Base-by-base conservation (phyloP, 805 yeast species). In the Saturnispora hagleri region DNA sequence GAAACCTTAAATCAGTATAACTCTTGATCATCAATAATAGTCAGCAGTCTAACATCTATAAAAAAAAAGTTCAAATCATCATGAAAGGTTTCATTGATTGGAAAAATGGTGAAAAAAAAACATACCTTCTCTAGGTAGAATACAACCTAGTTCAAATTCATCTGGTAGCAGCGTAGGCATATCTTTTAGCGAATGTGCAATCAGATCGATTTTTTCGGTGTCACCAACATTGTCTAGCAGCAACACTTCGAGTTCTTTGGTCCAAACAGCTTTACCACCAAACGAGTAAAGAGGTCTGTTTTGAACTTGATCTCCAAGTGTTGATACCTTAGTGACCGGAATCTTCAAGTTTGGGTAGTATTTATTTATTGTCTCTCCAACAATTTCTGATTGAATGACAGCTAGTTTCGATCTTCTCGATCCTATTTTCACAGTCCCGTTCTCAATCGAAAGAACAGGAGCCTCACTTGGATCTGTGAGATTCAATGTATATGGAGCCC, bases 221-320 rank as follows among this genome's bases (percentile, higher is more conserved):
- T 70, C 73, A 28, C 84, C 90, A 26, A 81, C 74, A 45, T 76
- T 73, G 57, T 85, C 75, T 40, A 91, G 71, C 48, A 90, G 69
- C 47, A 89, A 70, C 24, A 82, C 82, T 69, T 93, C 99, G 52
- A 93, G 74, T 68, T 93, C 99, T 63, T 87, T 86, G 3, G 99
- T 93, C 99, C 99, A 93, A 24, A 93, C 68, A 0, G 97, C 81
- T 66, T 93, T 93, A 26, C 99, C 99, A 43, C 97, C 98, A 69
- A 93, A 93, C 4, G 96, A 80, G 67, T 91, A 93, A 47, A 93
- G 73, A 7, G 99, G 97, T 64, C 81, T 83, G 62, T 76, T 78
- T 63, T 82, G 93, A 31, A 86, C 83, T 63, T 87, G 85, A 71
- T 93, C 99, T 26, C 98, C 99, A 35, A 93, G 73, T 1, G 99